phyloP scores from a whole-genome alignment of 495 filamentous ascomycete species.

The Hypomontagnella monticulosa region DNA sequence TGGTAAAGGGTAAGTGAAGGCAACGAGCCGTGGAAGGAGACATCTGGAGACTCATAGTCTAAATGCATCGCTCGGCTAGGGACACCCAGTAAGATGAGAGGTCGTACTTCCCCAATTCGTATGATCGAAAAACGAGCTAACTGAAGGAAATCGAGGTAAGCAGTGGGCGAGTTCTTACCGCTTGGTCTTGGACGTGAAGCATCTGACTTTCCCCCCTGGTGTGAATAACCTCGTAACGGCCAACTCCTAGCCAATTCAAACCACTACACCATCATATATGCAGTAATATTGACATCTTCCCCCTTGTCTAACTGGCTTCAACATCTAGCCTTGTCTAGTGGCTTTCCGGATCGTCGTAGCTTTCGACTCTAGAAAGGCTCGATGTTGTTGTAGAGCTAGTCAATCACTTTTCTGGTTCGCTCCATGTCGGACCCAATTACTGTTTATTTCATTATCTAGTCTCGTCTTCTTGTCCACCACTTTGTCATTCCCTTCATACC shows the following conservation, averaged over 20 bases:
- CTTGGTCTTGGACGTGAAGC: slow-evolving; percentile 2
- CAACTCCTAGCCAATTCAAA: neutral
- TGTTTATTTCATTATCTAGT: slow-evolving; percentile 44
- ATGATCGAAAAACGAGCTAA: too few species aligned
- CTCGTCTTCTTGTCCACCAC: neutral
- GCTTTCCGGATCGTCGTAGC: slow-evolving; percentile 29
- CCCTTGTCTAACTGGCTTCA: slow-evolving; percentile 14
- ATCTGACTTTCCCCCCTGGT: slow-evolving; percentile 19
- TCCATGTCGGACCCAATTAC: slow-evolving; percentile 33
- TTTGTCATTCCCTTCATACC: slow-evolving; percentile 4
- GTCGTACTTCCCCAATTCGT: too few species aligned
- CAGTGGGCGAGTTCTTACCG: neutral
- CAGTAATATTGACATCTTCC: slow-evolving; percentile 8
- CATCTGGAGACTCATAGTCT: too few species aligned
- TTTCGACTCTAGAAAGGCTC: slow-evolving; percentile 12
- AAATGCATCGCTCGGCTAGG: too few species aligned
- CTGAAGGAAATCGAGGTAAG: too few species aligned
- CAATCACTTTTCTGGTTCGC: slow-evolving; percentile 30
- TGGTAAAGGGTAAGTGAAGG: too few species aligned
- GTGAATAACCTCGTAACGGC: slow-evolving; percentile 1
- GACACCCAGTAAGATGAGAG: too few species aligned
- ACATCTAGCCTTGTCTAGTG: slow-evolving; percentile 22
- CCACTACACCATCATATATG: neutral
- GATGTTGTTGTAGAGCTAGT: slow-evolving; percentile 29
- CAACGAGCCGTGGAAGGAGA: too few species aligned